Conservation (phyloP, 2,329 filamentous ascomycete genomes). For the Chaetomium sp. region DNA sequence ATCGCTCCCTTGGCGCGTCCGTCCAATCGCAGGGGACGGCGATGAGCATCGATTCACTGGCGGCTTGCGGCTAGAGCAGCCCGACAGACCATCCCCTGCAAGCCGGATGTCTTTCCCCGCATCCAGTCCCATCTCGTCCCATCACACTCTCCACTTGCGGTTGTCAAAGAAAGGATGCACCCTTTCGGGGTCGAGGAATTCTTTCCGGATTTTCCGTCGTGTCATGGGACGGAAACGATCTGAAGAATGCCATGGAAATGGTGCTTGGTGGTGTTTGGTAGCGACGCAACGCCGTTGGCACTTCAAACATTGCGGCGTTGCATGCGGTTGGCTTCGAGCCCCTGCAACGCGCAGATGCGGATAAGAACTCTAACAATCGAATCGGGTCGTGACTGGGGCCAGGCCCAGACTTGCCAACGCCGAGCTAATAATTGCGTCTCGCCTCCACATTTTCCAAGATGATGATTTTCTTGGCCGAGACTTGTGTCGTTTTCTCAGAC, state of each 20-base stretch:
- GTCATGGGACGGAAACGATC: neutral
- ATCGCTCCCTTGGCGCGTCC: conserved; percentile 1
- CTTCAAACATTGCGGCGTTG: neutral
- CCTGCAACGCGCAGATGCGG: neutral
- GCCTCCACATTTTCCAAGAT: conserved; percentile 16
- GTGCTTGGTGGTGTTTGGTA: neutral
- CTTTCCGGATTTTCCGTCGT: too few species aligned
- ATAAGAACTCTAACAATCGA: neutral
- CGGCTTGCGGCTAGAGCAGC: neutral
- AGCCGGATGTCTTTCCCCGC: conserved; percentile 1
- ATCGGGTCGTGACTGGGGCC: neutral
- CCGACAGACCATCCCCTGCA: neutral
- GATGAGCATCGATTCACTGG: neutral
- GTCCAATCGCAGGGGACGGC: neutral
- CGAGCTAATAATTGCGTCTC: conserved; percentile 2
- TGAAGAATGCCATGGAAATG: neutral
- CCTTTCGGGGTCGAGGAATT: neutral
- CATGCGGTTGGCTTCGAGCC: conserved; percentile 1
- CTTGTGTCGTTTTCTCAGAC: neutral
- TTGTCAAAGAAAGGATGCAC: neutral
- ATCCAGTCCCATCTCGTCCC: neutral
- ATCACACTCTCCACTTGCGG: neutral
- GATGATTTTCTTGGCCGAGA: neutral
- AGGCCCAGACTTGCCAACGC: neutral
- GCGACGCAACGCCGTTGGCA: neutral